phyloP scores from a whole-genome alignment of 345 rosid genomes.

The Hibiscus trionum region DNA sequence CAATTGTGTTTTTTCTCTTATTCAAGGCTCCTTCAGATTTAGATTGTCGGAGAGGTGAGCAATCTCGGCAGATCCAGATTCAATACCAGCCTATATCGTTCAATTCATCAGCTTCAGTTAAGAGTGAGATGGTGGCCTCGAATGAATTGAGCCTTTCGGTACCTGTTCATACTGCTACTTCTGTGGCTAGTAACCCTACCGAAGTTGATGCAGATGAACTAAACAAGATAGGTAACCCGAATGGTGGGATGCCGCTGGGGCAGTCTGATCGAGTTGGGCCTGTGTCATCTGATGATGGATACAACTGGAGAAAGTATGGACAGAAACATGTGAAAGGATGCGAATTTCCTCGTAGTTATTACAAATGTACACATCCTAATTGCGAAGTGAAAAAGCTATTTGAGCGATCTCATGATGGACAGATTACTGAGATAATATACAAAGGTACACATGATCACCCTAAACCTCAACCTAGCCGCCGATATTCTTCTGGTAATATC shows the following conservation, averaged over 20 bases:
- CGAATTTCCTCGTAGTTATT: slow-evolving; percentile 58
- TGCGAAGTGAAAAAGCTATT: slow-evolving; percentile 48
- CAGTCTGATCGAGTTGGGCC: not conserved
- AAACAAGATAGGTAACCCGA: not conserved
- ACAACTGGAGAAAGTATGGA: slow-evolving; percentile 62
- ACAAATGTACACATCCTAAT: slow-evolving; percentile 49
- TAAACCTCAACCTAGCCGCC: slow-evolving; percentile 25
- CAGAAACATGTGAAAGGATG: slow-evolving; percentile 64
- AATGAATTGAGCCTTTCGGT: not conserved
- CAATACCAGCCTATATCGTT: not conserved
- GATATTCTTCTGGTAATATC: not conserved
- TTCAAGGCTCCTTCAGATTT: not conserved
- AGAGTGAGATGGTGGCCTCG: not conserved
- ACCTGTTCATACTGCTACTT: not conserved
- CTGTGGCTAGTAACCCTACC: not conserved
- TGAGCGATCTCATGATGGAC: slow-evolving; percentile 52
- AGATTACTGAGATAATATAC: slow-evolving; percentile 58
- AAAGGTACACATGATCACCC: slow-evolving; percentile 52
- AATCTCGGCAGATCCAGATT: not conserved
- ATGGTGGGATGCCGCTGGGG: not conserved
- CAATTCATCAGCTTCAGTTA: not conserved
- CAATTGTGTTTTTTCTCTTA: not conserved
- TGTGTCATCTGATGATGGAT: slow-evolving; percentile 43
- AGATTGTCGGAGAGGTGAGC: not conserved
- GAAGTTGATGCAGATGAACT: not conserved